phyloP scores from a whole-genome alignment of 805 yeast species.

The Ogataea nitratoaversa region DNA sequence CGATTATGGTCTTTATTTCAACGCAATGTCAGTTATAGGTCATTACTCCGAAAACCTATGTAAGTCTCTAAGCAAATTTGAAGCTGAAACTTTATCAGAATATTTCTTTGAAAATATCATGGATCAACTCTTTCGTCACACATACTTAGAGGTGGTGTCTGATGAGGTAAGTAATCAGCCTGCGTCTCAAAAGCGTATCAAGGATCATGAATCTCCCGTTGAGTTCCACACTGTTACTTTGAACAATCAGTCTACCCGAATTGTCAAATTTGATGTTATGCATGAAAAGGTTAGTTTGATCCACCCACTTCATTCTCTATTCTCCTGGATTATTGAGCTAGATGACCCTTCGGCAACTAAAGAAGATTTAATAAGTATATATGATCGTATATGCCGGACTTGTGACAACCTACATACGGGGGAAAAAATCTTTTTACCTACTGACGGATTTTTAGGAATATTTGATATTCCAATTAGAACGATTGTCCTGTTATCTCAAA shows the following conservation, averaged over 20 bases:
- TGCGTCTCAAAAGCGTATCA: slow-evolving; percentile 7
- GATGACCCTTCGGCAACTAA: background rate
- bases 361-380: background rate
- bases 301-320: slow-evolving; percentile 74
- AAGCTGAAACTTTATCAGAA: slow-evolving; percentile 3
- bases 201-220: slow-evolving; percentile 24
- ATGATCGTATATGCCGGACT: no score
- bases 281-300: slow-evolving; percentile 58
- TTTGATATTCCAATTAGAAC: slow-evolving; percentile 78
- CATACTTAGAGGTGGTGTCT: slow-evolving; percentile 12
- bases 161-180: slow-evolving; percentile 3
- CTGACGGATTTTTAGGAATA: slow-evolving; percentile 29
- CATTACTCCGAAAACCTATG: slow-evolving; percentile 56
- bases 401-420: no score
- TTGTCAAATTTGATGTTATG: slow-evolving; percentile 41
- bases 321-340: slow-evolving; percentile 64
- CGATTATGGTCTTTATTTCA: slow-evolving; percentile 71
- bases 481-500: slow-evolving; percentile 73
- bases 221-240: slow-evolving; percentile 15
- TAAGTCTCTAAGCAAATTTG: slow-evolving; percentile 35
- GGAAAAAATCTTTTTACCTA: no score
- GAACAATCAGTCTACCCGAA: slow-evolving; percentile 18
- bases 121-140: slow-evolving; percentile 8
- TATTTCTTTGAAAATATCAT: slow-evolving; percentile 9
- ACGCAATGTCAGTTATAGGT: slow-evolving; percentile 61